These are phyloP conservation scores for Spathaspora gorwiae DNA, from an alignment of 805 yeast species.

Conservation along the genomic window DNA sequence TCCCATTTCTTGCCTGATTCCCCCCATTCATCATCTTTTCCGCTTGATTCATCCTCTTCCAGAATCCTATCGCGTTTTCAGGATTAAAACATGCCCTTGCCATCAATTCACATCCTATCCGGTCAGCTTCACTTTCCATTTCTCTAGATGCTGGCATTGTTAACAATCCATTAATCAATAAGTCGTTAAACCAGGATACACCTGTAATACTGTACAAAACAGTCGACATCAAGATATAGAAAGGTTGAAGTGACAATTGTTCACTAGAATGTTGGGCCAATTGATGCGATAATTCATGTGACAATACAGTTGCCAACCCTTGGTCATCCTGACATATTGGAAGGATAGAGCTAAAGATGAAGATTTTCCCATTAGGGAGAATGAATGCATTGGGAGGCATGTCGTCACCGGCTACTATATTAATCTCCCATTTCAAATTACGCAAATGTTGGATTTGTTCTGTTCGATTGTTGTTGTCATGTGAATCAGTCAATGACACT, in stretches of 20 bases:
- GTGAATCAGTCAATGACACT: slow-evolving; percentile 40
- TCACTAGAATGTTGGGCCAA: slow-evolving; percentile 90
- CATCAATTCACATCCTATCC: slow-evolving; percentile 90
- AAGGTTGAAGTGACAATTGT: slow-evolving; percentile 70
- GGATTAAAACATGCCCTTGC: slow-evolving; percentile 85
- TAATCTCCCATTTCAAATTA: slow-evolving; percentile 67
- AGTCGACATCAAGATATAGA: slow-evolving; percentile 53
- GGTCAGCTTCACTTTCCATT: slow-evolving; percentile 96
- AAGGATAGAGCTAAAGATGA: slow-evolving; percentile 75
- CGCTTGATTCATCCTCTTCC: slow-evolving; percentile 70
- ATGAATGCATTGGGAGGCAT: slow-evolving; percentile 96
- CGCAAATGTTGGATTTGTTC: slow-evolving; percentile 35
- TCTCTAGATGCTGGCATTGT: slow-evolving; percentile 84
- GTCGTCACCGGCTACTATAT: slow-evolving; percentile 55
- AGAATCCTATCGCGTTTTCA: slow-evolving; percentile 63
- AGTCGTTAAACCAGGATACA: slow-evolving; percentile 44
- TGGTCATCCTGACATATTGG: slow-evolving; percentile 78
- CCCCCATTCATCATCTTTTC: slow-evolving; percentile 39
- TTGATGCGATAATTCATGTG: slow-evolving; percentile 94
- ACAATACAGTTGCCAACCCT: slow-evolving; percentile 90
- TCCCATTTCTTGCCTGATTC: slow-evolving; percentile 4
- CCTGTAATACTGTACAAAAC: slow-evolving; percentile 61
- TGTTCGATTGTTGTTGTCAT: background rate
- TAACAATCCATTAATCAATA: slow-evolving; percentile 52
- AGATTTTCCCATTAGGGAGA: slow-evolving; percentile 92